These are phyloP conservation scores for Aphanomyces invadans DNA, from an alignment of 352 stramenopile genomes.

Conservation along the genomic window DNA sequence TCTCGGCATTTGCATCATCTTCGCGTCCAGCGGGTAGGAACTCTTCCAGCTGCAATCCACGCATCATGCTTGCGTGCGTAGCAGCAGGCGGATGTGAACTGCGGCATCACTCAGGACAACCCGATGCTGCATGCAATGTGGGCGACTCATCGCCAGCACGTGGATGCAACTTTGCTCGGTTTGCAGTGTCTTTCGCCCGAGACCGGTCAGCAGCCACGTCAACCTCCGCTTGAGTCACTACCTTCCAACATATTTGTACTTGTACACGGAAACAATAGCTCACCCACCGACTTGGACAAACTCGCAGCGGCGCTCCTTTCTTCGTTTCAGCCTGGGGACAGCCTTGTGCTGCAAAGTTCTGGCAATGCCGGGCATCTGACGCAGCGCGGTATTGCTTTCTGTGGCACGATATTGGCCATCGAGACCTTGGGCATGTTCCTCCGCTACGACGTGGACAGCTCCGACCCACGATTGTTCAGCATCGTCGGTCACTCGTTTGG, in stretches of 20 bases:
- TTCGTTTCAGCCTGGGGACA: constrained; percentile 38
- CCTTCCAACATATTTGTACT: constrained; percentile 69
- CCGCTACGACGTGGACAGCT: constrained; percentile 47
- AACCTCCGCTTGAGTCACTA: constrained; percentile 24
- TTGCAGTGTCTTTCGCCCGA: neutral
- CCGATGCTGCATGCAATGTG: neutral
- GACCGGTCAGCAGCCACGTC: too few relatives aligned
- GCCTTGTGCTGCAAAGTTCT: constrained; percentile 61
- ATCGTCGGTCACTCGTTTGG: constrained; percentile 68
- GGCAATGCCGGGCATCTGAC: constrained; percentile 57
- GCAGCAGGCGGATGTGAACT: neutral
- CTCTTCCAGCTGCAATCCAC: neutral
- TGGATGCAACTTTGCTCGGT: too few relatives aligned
- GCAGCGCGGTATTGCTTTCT: constrained; percentile 47
- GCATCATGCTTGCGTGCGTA: neutral
- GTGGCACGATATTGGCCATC: constrained; percentile 50
- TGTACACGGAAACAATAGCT: constrained; percentile 77
- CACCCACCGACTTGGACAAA: constrained; percentile 58
- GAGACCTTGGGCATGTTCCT: constrained; percentile 57
- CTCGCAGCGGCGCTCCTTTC: constrained; percentile 41
- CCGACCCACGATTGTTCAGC: constrained; percentile 44
- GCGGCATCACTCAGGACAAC: neutral
- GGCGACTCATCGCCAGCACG: neutral
- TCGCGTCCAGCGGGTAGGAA: neutral
- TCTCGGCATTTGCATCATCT: neutral